phyloP scores from a whole-genome alignment of 1,284 basidiomycete species.

The Gomphus bonarii region DNA sequence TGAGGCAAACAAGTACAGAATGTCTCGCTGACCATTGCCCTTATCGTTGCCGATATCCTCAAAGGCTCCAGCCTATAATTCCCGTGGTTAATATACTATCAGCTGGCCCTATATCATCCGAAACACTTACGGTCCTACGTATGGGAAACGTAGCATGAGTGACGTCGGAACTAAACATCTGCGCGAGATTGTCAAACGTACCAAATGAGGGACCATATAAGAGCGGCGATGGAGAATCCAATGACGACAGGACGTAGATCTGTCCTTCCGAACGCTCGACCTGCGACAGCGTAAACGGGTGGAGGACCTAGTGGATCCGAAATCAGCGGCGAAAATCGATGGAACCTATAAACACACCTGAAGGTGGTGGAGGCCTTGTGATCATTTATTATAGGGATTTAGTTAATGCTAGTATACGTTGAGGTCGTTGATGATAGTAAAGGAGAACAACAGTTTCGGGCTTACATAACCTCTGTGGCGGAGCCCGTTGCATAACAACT shows the following conservation, averaged over 20 bases:
- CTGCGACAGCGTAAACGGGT: conserved; percentile 14
- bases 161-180: not conserved
- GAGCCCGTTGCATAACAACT: not conserved
- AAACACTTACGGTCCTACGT: conserved; percentile 39
- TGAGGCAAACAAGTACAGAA: not conserved
- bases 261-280: conserved; percentile 10
- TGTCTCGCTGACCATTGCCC: conserved; percentile 24
- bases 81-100: not conserved
- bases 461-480: no score
- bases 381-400: not conserved
- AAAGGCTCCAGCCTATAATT: conserved; percentile 46
- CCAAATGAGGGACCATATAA: conserved; percentile 51
- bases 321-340: not conserved
- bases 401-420: not conserved
- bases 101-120: not conserved
- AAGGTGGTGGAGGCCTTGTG: not conserved
- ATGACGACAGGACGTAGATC: conserved; percentile 14
- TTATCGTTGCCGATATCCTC: conserved; percentile 39
- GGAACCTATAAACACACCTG: not conserved
- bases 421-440: not conserved
- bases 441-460: not conserved
- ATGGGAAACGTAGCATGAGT: not conserved
- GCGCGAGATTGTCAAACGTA: conserved; percentile 24
- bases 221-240: not conserved
- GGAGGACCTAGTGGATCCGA: conserved; percentile 7